Evolutionary conservation across 371 early-diverging fungal genomes (phyloP).

Genomic region (Dichotomocladium elegans): DNA sequence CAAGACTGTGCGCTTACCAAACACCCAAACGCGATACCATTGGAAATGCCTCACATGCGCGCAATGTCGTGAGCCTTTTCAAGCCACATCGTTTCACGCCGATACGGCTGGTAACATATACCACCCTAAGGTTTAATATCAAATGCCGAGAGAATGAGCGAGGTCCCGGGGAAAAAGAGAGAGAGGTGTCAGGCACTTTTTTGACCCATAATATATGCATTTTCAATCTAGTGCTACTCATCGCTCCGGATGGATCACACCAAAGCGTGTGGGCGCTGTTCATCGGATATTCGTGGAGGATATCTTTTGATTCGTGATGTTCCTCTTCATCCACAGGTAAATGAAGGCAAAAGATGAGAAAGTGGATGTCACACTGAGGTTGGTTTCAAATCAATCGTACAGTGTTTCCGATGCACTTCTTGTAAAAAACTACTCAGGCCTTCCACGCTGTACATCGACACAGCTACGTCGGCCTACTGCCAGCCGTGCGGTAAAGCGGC

Average conservation of each 20-base stretch:
- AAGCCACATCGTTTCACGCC: slow-evolving; percentile 26
- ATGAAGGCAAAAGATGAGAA: background rate
- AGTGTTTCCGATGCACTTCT: slow-evolving; percentile 39
- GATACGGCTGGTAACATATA: slow-evolving; percentile 20
- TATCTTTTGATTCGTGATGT: slow-evolving; percentile 20
- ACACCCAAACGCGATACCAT: slow-evolving; percentile 26
- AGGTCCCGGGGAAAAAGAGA: too few species aligned
- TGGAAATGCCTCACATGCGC: slow-evolving; percentile 35
- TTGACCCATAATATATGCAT: background rate
- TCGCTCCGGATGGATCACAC: background rate
- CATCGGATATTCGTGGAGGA: slow-evolving; percentile 14
- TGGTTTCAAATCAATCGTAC: background rate
- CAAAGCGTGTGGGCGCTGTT: slow-evolving; percentile 16
- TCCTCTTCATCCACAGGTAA: slow-evolving; percentile 26
- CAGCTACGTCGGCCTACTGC: slow-evolving; percentile 20
- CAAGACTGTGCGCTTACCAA: slow-evolving; percentile 28
- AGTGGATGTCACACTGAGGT: background rate
- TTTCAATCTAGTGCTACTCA: background rate
- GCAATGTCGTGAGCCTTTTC: slow-evolving; percentile 24
- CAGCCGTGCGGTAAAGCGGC: slow-evolving; percentile 16
- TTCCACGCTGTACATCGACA: slow-evolving; percentile 26
- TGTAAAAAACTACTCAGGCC: slow-evolving; percentile 32
- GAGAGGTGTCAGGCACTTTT: too few species aligned
- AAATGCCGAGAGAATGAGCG: background rate
- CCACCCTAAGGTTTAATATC: slow-evolving; percentile 28